These are phyloP conservation scores for Arthonia radiata DNA, from an alignment of 495 filamentous ascomycete species.

Conservation along the genomic window DNA sequence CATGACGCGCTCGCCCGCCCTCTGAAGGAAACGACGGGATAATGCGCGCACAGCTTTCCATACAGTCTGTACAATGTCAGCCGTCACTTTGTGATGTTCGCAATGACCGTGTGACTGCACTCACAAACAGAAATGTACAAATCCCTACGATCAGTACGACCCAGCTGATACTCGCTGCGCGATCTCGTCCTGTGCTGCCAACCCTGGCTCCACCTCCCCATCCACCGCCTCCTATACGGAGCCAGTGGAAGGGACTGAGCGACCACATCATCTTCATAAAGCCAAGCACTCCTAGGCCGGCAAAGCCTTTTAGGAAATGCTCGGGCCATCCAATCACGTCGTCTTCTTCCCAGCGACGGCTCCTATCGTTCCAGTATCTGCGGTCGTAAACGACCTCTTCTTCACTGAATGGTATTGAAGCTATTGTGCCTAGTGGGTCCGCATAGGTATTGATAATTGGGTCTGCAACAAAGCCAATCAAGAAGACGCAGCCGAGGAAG, in stretches of 20 bases:
- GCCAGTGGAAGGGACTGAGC: conserved; percentile 48
- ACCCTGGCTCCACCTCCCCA: conserved; percentile 22
- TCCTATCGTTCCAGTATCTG: too few species aligned
- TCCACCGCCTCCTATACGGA: conserved; percentile 28
- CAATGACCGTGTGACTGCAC: too few species aligned
- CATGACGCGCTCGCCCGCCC: too few species aligned
- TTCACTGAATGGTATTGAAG: conserved; percentile 10
- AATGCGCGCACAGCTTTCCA: too few species aligned
- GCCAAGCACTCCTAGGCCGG: conserved; percentile 61
- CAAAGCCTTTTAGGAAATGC: conserved; percentile 72
- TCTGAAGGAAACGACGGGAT: too few species aligned
- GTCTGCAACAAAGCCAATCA: conserved; percentile 77
- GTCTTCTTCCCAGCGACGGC: conserved; percentile 15
- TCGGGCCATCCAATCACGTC: conserved; percentile 36
- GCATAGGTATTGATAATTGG: conserved; percentile 75
- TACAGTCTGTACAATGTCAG: not conserved
- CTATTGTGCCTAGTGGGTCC: conserved; percentile 36
- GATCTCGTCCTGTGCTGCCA: conserved; percentile 41
- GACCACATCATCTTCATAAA: conserved; percentile 60
- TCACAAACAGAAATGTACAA: conserved; percentile 57
- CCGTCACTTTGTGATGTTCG: not conserved
- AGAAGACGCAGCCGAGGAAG: conserved; percentile 41
- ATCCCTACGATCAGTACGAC: conserved; percentile 56
- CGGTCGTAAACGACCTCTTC: too few species aligned
- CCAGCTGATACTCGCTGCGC: conserved; percentile 51